Conservation (phyloP, 2,329 filamentous ascomycete genomes). For the Pyrenophora seminiperda region DNA sequence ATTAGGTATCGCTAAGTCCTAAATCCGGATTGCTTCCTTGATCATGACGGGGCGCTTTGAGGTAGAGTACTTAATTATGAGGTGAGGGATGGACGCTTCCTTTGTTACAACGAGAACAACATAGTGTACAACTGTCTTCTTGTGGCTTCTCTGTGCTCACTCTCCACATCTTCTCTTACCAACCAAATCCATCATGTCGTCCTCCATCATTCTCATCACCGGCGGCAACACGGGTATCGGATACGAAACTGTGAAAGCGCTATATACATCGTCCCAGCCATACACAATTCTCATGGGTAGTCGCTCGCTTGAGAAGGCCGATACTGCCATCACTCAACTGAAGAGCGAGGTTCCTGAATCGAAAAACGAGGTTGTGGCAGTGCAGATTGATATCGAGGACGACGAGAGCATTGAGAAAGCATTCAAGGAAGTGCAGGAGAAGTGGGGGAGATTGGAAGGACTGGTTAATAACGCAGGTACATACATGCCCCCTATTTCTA, state of each 20-base stretch:
- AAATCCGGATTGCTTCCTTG: too few relatives aligned
- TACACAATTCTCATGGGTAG: constrained; percentile 64
- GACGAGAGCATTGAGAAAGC: constrained; percentile 19
- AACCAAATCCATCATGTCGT: too few relatives aligned
- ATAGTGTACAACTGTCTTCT: too few relatives aligned
- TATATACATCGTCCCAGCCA: constrained; percentile 52
- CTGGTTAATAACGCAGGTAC: constrained; percentile 66
- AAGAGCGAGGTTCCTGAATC: constrained; percentile 50
- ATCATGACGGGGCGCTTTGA: too few relatives aligned
- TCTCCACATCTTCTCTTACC: too few relatives aligned
- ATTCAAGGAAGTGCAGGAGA: constrained; percentile 12
- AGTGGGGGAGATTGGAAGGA: constrained; percentile 54
- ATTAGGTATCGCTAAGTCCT: too few relatives aligned
- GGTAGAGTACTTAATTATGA: too few relatives aligned
- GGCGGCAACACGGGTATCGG: constrained; percentile 68
- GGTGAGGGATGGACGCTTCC: too few relatives aligned
- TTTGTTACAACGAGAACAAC: too few relatives aligned
- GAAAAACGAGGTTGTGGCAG: constrained; percentile 50
- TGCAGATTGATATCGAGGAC: constrained; percentile 60
- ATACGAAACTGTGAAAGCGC: constrained; percentile 61
- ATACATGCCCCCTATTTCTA: too few relatives aligned
- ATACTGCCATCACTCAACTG: constrained; percentile 43
- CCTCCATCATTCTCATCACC: constrained; percentile 51
- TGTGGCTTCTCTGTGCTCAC: too few relatives aligned
- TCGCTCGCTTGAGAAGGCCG: constrained; percentile 58